phyloP scores from a whole-genome alignment of 192 early-diverging fungal genomes.

The Entomortierella parvispora region DNA sequence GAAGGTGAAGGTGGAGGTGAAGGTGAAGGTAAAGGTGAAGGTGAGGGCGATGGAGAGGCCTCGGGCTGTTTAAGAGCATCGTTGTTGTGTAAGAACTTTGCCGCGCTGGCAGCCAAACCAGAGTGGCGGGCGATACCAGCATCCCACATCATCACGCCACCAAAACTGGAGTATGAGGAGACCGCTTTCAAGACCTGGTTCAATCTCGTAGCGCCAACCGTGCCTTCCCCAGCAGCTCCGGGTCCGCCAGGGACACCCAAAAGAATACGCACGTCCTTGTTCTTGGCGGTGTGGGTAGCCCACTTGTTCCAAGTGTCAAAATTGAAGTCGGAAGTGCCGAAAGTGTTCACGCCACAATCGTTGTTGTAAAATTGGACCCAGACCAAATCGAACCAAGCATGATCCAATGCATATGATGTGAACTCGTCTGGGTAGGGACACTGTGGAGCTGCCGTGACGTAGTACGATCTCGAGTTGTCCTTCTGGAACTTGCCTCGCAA shows the following conservation, averaged over 20 bases:
- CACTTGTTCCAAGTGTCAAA: slow-evolving; percentile 70
- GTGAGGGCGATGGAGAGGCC: neutral
- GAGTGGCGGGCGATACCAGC: slow-evolving; percentile 32
- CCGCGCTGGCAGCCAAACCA: slow-evolving; percentile 24
- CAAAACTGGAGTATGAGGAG: slow-evolving; percentile 56
- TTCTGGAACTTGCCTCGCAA: slow-evolving; percentile 36
- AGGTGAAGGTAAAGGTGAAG: neutral
- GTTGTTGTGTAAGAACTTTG: slow-evolving; percentile 6
- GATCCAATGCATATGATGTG: slow-evolving; percentile 63
- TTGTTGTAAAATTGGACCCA: slow-evolving; percentile 79
- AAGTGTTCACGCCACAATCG: slow-evolving; percentile 66
- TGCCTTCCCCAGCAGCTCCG: slow-evolving; percentile 60
- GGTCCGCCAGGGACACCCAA: slow-evolving; percentile 68
- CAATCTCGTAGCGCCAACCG: slow-evolving; percentile 26
- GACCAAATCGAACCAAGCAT: slow-evolving; percentile 72
- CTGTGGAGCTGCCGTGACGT: slow-evolving; percentile 69
- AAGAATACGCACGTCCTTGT: slow-evolving; percentile 67
- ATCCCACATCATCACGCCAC: slow-evolving; percentile 78
- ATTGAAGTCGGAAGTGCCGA: slow-evolving; percentile 56
- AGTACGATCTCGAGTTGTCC: slow-evolving; percentile 23
- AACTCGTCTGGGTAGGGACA: slow-evolving; percentile 70
- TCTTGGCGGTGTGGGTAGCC: slow-evolving; percentile 63
- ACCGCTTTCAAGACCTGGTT: slow-evolving; percentile 38
- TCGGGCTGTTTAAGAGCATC: neutral
- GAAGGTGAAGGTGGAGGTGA: too few species aligned